These are phyloP conservation scores for Penicillium samsonianum DNA, from an alignment of 495 filamentous ascomycete genomes.

Conservation along the genomic window DNA sequence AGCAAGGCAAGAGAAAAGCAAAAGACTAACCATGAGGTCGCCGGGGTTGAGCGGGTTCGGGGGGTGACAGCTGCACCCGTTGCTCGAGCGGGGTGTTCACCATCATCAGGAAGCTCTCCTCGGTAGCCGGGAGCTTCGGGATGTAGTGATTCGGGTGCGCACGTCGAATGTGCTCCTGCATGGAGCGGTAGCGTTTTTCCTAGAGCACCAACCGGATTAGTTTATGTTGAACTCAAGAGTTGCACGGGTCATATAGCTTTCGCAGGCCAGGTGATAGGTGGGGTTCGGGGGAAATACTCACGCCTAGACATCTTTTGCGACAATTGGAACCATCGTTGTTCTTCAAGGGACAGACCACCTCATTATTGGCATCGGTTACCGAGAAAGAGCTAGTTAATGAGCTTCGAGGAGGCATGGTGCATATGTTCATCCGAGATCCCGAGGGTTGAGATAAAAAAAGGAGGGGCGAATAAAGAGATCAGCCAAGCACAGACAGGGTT, in stretches of 20 bases:
- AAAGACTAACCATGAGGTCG: slow-evolving; percentile 39
- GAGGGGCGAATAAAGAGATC: slow-evolving; percentile 8
- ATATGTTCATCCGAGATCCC: slow-evolving; percentile 34
- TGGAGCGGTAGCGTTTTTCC: slow-evolving; percentile 98
- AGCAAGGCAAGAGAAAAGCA: not conserved
- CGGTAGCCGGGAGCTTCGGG: slow-evolving; percentile 95
- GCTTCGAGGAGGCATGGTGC: slow-evolving; percentile 81
- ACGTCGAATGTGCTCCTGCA: slow-evolving; percentile 98
- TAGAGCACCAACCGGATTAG: slow-evolving; percentile 44
- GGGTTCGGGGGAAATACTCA: slow-evolving; percentile 56
- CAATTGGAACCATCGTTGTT: slow-evolving; percentile 97
- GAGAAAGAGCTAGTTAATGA: slow-evolving; percentile 89
- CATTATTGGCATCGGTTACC: slow-evolving; percentile 86
- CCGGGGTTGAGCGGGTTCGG: slow-evolving; percentile 44
- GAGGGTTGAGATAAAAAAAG: slow-evolving; percentile 6
- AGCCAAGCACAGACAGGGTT: slow-evolving; percentile 9
- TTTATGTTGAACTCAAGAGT: slow-evolving; percentile 9
- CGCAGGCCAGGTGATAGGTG: slow-evolving; percentile 16
- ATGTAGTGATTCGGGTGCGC: slow-evolving; percentile 98
- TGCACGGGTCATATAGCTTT: slow-evolving; percentile 7
- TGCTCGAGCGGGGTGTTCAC: slow-evolving; percentile 86
- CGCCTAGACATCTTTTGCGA: slow-evolving; percentile 95
- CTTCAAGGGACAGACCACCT: slow-evolving; percentile 93
- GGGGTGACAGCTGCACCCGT: slow-evolving; percentile 60
- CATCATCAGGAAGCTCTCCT: slow-evolving; percentile 97